Evolutionary conservation across 306 rosid species (phyloP).

Genomic region (Castanopsis chinensis): DNA sequence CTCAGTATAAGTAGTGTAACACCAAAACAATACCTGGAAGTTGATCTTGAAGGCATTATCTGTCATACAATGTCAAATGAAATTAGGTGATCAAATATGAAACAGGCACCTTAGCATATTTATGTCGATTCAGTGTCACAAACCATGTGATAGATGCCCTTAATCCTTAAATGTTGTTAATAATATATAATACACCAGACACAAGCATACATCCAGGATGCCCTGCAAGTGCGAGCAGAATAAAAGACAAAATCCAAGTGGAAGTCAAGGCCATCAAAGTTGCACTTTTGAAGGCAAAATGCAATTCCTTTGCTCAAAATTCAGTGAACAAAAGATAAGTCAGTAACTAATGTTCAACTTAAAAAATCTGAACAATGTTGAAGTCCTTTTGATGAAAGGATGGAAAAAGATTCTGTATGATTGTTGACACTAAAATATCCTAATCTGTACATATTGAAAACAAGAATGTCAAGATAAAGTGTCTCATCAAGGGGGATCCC

Average conservation of each 20-base stretch:
- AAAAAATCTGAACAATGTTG: conserved; percentile 26
- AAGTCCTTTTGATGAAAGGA: conserved; percentile 29
- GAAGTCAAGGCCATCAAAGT: not conserved
- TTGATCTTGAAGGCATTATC: conserved; percentile 10
- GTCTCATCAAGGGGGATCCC: conserved; percentile 51
- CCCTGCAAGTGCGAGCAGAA: not conserved
- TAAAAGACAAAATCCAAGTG: not conserved
- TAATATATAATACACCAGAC: not conserved
- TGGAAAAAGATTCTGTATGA: conserved; percentile 49
- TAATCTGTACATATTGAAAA: conserved; percentile 72
- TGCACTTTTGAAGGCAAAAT: not conserved
- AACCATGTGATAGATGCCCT: not conserved
- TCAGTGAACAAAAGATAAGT: conserved; percentile 31
- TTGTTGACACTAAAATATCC: conserved; percentile 71
- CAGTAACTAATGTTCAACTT: conserved; percentile 33
- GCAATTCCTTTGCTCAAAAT: conserved; percentile 26
- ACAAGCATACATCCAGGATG: not conserved
- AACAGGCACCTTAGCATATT: conserved; percentile 3
- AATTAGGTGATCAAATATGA: not conserved
- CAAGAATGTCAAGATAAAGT: conserved; percentile 43
- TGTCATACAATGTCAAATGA: not conserved
- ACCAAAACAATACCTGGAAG: not conserved
- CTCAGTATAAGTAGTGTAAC: conserved; percentile 3
- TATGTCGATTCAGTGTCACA: not conserved
- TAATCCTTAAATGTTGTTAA: not conserved